phyloP scores from a whole-genome alignment of 1,139 yeast genomes.

The Candida buenavistaensis region DNA sequence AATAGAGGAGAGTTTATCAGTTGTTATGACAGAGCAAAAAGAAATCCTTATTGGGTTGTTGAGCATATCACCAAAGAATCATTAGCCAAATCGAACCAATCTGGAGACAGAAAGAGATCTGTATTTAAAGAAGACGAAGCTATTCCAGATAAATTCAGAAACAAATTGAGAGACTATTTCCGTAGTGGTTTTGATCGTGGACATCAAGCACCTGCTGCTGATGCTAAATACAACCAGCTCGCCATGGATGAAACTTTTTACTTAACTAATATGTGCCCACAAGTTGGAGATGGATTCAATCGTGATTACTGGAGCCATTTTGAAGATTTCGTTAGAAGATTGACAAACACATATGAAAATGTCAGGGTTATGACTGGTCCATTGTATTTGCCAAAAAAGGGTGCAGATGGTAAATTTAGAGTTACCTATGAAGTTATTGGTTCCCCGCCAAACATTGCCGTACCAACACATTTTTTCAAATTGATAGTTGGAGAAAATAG shows the following conservation, averaged over 20 bases:
- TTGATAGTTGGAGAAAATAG: slow-evolving; percentile 76
- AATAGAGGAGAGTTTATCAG: slow-evolving; percentile 75
- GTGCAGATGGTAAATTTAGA: slow-evolving; percentile 64
- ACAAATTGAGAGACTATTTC: slow-evolving; percentile 78
- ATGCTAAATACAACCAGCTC: slow-evolving; percentile 82
- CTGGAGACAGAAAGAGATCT: slow-evolving; percentile 77
- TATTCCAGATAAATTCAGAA: slow-evolving; percentile 79
- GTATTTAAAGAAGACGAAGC: slow-evolving; percentile 83
- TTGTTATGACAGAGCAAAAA: slow-evolving; percentile 79
- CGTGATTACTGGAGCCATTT: slow-evolving; percentile 97
- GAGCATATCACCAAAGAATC: slow-evolving; percentile 88
- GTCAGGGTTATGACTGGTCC: slow-evolving; percentile 95
- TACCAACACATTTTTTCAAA: slow-evolving; percentile 96
- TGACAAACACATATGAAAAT: slow-evolving; percentile 64
- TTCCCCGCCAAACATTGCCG: slow-evolving; percentile 94
- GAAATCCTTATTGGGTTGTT: slow-evolving; percentile 87
- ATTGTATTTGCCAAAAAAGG: slow-evolving; percentile 75
- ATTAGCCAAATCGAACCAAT: slow-evolving; percentile 42
- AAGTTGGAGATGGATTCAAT: slow-evolving; percentile 96
- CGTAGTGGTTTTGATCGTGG: slow-evolving; percentile 97
- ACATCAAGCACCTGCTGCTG: slow-evolving; percentile 97
- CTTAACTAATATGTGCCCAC: slow-evolving; percentile 91
- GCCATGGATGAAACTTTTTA: slow-evolving; percentile 96
- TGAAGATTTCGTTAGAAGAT: slow-evolving; percentile 81
- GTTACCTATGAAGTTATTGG: slow-evolving; percentile 94